Percentiles rank a stretch among this genome's conserved stretches.
phyloP scores from a whole-genome alignment of 352 stramenopile species.

The Phytophthora sp. region DNA sequence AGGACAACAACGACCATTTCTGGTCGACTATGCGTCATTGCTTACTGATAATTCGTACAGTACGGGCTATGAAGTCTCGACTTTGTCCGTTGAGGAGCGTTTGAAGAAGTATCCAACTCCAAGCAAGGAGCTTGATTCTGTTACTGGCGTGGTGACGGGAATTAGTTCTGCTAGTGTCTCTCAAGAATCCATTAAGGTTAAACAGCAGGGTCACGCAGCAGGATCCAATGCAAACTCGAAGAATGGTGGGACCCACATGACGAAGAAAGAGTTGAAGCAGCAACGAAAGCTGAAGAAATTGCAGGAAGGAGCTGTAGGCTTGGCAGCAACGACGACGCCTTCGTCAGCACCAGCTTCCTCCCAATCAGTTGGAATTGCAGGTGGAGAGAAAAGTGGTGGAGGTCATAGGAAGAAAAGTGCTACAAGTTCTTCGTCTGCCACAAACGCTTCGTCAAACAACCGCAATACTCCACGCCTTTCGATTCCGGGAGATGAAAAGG shows the following conservation, averaged over 20 bases:
- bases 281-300: constrained; percentile 75
- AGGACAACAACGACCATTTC: constrained; percentile 79
- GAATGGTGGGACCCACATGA: constrained; percentile 36
- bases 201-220: constrained; percentile 21
- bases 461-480: constrained; percentile 32
- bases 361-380: constrained; percentile 16
- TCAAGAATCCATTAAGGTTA: constrained; percentile 34
- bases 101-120: constrained; percentile 51
- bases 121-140: constrained; percentile 53
- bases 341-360: constrained; percentile 5
- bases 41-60: constrained; percentile 84
- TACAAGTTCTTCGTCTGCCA: constrained; percentile 16
- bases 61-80: constrained; percentile 78
- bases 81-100: constrained; percentile 64
- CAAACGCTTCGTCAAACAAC: constrained; percentile 11
- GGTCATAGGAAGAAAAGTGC: constrained; percentile 35
- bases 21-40: constrained; percentile 75
- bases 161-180: neutral
- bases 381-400: constrained; percentile 33
- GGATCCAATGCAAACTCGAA: constrained; percentile 29
- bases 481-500: constrained; percentile 51
- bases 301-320: constrained; percentile 43
- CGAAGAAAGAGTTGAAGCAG: constrained; percentile 79
- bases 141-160: constrained; percentile 1
- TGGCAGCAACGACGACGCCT: constrained; percentile 5